A percentile compares a stretch with the other conserved stretches of the same genome.
Evolutionary conservation across 305 asterid species (phyloP).

Genomic region (Fraxinus dipetala): DNA sequence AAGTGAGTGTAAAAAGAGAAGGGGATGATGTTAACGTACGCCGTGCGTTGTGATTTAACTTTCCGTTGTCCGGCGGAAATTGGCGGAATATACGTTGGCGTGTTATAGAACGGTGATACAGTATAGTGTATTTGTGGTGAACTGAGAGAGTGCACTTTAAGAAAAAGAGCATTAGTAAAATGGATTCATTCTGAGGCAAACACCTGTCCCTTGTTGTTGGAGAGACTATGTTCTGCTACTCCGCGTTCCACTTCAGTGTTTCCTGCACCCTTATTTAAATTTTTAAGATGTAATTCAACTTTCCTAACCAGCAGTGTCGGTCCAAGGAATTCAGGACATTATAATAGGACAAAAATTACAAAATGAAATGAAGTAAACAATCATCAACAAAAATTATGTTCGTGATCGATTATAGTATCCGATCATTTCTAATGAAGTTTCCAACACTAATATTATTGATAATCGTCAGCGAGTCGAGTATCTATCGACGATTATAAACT

Average conservation of each 20-base stretch:
- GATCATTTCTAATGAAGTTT: too few species aligned
- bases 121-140: background rate
- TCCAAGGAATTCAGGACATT: background rate
- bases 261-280: background rate
- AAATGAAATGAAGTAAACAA: background rate
- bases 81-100: conserved; percentile 1
- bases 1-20: conserved; percentile 13
- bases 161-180: conserved; percentile 25
- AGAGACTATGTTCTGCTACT: conserved; percentile 19
- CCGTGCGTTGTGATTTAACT: conserved; percentile 20
- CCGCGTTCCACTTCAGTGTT: background rate
- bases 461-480: background rate
- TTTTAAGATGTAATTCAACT: background rate
- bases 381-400: background rate
- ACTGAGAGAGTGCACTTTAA: conserved; percentile 23
- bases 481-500: background rate
- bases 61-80: conserved; percentile 2
- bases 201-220: conserved; percentile 38
- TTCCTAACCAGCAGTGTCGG: background rate
- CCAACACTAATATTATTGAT: background rate
- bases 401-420: background rate
- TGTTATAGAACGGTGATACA: background rate
- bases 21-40: conserved; percentile 24
- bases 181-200: conserved; percentile 17
- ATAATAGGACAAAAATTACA: background rate